phyloP scores from a whole-genome alignment of 2,329 filamentous ascomycete genomes.

The Pyrenophora seminiperda region DNA sequence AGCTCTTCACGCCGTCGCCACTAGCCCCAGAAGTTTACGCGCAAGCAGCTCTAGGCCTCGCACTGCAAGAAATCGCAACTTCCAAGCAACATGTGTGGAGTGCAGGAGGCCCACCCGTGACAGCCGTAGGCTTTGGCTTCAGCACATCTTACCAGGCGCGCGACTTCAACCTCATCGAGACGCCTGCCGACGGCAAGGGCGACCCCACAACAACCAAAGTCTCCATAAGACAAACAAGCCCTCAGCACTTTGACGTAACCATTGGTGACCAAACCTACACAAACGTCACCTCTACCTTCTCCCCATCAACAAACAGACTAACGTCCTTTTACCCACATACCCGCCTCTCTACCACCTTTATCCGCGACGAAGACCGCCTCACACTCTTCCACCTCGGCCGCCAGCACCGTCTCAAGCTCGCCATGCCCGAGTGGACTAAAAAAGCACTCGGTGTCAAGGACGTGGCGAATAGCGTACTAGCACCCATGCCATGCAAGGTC shows the following conservation, averaged over 20 bases:
- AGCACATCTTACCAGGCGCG: slow-evolving; percentile 63
- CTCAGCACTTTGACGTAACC: slow-evolving; percentile 58
- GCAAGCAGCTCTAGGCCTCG: slow-evolving; percentile 81
- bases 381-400: slow-evolving; percentile 76
- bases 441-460: slow-evolving; percentile 86
- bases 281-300: slow-evolving; percentile 57
- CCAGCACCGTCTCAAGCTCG: slow-evolving; percentile 62
- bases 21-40: slow-evolving; percentile 76
- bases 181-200: slow-evolving; percentile 51
- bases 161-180: slow-evolving; percentile 61
- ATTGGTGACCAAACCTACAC: slow-evolving; percentile 47
- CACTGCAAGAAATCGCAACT: slow-evolving; percentile 54
- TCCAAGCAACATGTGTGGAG: slow-evolving; percentile 50
- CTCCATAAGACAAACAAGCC: slow-evolving; percentile 58
- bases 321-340: slow-evolving; percentile 82
- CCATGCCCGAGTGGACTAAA: slow-evolving; percentile 77
- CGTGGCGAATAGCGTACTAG: slow-evolving; percentile 77
- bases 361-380: slow-evolving; percentile 66
- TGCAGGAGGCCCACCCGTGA: slow-evolving; percentile 28
- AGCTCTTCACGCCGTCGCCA: slow-evolving; percentile 70
- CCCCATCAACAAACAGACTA: slow-evolving; percentile 56
- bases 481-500: slow-evolving; percentile 98
- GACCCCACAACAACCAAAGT: slow-evolving; percentile 52
- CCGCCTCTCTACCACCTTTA: slow-evolving; percentile 77
- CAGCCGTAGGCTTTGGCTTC: slow-evolving; percentile 60